A percentile compares a stretch with the other conserved stretches of the same genome.
Conservation (phyloP, 495 filamentous ascomycete species). For the Daldinia grandis region DNA sequence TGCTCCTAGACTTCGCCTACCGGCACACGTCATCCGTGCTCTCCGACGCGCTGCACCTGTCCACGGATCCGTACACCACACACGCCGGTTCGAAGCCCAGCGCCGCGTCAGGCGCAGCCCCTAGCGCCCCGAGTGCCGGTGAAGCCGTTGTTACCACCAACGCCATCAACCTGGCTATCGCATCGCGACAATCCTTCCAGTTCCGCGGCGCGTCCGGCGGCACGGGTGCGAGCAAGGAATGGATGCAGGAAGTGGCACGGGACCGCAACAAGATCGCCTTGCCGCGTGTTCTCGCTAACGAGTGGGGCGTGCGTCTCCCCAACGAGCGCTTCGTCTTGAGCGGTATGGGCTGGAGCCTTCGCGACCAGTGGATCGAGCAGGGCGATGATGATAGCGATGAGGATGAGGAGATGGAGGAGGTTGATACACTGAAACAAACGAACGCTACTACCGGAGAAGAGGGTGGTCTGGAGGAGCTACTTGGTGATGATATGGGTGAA, state of each 20-base stretch:
- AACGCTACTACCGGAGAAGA: constrained; percentile 53
- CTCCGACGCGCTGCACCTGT: constrained; percentile 70
- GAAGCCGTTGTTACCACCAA: constrained; percentile 55
- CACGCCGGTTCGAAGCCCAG: constrained; percentile 60
- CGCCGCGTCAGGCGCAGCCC: constrained; percentile 53
- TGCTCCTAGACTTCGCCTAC: constrained; percentile 97
- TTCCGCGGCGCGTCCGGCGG: constrained; percentile 56
- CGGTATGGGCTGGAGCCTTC: constrained; percentile 82
- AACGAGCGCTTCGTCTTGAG: constrained; percentile 92
- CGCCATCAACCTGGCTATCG: constrained; percentile 61
- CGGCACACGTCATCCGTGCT: constrained; percentile 74
- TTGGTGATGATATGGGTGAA: constrained; percentile 56
- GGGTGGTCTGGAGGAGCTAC: constrained; percentile 63
- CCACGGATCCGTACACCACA: constrained; percentile 67
- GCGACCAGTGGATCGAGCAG: constrained; percentile 73
- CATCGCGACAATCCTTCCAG: constrained; percentile 59
- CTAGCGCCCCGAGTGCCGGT: constrained; percentile 52
- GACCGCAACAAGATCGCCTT: constrained; percentile 83
- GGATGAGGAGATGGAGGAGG: constrained; percentile 47
- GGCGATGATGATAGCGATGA: constrained; percentile 52
- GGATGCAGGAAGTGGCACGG: constrained; percentile 79
- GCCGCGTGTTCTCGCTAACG: constrained; percentile 73
- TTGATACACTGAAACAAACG: constrained; percentile 32
- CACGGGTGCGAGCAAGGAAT: constrained; percentile 79
- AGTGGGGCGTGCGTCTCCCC: constrained; percentile 85